Base-by-base conservation (phyloP, 2,329 filamentous ascomycete species). In the Pyrenophora graminea region DNA sequence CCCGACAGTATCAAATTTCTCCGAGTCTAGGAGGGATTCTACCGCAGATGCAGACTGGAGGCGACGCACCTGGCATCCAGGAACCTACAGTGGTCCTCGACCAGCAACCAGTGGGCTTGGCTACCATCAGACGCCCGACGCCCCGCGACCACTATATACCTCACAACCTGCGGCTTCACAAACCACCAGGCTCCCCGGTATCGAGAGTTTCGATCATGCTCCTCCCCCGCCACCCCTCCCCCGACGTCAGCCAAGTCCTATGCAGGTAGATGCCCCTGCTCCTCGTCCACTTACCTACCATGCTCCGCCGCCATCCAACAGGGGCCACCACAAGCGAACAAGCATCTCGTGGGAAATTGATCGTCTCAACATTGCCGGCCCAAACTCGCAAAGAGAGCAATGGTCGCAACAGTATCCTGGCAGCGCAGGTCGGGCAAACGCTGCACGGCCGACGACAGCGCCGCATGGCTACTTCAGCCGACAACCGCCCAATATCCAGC, bases 21-120 rank as follows among this genome's bases (percentile, higher is more conserved):
- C 80, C 6, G 87, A 85, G 73, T 81, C 83, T 4, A 78, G 87
- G 25, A 80, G 87, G 36, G 88, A 91, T 34, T 88, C 89, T 0
- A 77, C 81, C 7, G 84, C 81, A 17, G 91, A 96, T 56, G 86
- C 91, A 36, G 88, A 90, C 48, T 90, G 86, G 83, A 85, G 91
- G 58, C 81, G 92, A 55, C 84, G 91, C 45, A 97, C 92, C 2
- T 97, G 92, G 92, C 92, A 97, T 73, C 90, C 91, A 0, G 89
- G 91, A 55, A 88, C 85, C 9, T 78, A 80, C 52, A 81, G 83
- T 13, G 73, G 74, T 55, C 80, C 81, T 53, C 78, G 85, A 27
- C 84, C 86, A 41, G 82, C 83, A 13, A 88, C 86, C 12, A 92
- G 89, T 72, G 84, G 88, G 13, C 73, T 96, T 45, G 89, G 84